Conservation (phyloP, 1,284 basidiomycete species). For the Cutaneotrichosporon sp. region DNA sequence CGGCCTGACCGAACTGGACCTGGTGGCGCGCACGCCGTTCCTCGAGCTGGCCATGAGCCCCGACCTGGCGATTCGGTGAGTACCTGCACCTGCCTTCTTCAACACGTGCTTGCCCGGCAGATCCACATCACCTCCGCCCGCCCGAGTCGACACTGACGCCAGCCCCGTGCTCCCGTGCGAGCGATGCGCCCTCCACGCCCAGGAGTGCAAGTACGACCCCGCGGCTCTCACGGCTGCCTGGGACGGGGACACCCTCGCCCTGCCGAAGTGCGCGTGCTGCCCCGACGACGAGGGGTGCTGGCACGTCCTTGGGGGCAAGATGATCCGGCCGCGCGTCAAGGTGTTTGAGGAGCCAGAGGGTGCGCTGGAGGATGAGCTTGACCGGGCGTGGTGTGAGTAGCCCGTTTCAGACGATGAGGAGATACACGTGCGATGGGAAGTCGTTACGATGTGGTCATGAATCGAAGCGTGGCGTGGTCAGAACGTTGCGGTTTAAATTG, state of each 20-base stretch:
- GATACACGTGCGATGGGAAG: too few species aligned
- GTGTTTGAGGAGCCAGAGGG: too few species aligned
- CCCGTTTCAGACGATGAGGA: too few species aligned
- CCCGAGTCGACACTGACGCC: background rate
- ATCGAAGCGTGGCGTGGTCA: too few species aligned
- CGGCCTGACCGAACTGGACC: background rate
- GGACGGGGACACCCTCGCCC: background rate
- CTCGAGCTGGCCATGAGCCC: background rate
- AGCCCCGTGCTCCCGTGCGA: background rate
- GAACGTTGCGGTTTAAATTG: background rate
- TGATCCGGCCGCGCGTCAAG: background rate
- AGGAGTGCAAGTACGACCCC: background rate
- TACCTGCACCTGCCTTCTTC: too few species aligned
- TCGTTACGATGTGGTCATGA: too few species aligned
- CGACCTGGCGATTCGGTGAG: background rate
- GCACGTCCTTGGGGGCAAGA: background rate
- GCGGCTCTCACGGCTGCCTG: background rate
- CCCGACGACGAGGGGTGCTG: background rate
- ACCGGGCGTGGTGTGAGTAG: too few species aligned
- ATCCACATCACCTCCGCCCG: too few species aligned
- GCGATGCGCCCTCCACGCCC: background rate
- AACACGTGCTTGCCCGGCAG: too few species aligned
- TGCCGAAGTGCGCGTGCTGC: background rate
- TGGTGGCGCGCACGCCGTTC: background rate
- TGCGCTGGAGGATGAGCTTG: too few species aligned